Percentiles rank a stretch among this genome's conserved stretches.
phyloP scores from a whole-genome alignment of 164 flowering plant genomes.

The Piper betle region DNA sequence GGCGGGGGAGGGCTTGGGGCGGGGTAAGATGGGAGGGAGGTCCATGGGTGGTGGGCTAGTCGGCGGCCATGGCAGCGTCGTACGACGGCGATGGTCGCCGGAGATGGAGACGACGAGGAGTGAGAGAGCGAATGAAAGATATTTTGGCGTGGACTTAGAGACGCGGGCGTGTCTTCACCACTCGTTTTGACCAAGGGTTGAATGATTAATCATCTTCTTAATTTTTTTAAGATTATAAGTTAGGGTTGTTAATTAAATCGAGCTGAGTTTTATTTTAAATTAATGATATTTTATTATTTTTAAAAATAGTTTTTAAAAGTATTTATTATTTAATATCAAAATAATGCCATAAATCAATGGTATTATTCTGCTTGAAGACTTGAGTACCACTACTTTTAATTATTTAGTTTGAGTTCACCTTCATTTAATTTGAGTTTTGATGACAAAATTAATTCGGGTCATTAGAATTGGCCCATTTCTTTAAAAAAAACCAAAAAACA shows the following conservation, averaged over 20 bases:
- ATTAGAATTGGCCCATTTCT: not conserved
- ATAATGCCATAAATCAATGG: too few species aligned
- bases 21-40: not conserved
- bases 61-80: not conserved
- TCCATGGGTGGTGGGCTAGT: not conserved
- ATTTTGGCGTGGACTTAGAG: not conserved
- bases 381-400: not conserved
- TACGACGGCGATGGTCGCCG: slow-evolving; percentile 6
- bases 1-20: slow-evolving; percentile 4
- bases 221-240: slow-evolving; percentile 6
- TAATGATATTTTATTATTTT: too few species aligned
- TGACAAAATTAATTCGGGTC: not conserved
- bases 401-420: not conserved
- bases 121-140: not conserved
- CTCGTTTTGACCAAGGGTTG: slow-evolving; percentile 7
- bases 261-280: too few species aligned
- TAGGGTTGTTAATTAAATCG: too few species aligned
- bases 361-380: not conserved
- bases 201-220: slow-evolving; percentile 6
- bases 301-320: too few species aligned
- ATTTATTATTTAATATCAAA: too few species aligned
- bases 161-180: slow-evolving; percentile 13
- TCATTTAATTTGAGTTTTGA: not conserved
- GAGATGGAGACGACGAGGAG: slow-evolving; percentile 8
- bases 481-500: not conserved